Evolutionary conservation across 345 rosid species (phyloP), one percentile per base, ranked within the genome.

Genomic region (Linum lewisii): DNA sequence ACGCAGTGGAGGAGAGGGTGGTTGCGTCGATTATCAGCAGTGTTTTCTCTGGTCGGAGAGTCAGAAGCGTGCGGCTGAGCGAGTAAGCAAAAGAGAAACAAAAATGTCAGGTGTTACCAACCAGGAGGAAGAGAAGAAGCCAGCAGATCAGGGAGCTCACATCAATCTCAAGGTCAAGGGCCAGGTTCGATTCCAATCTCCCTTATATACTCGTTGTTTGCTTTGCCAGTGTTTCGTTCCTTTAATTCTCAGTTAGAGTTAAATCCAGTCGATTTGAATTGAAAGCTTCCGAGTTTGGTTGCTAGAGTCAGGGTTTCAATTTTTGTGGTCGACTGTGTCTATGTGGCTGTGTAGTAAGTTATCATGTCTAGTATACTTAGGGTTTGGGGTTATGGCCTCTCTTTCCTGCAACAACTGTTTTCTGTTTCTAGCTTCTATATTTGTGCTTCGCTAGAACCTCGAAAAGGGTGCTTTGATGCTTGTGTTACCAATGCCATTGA

Each of bases 111-210:
- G 47, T 7, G 47, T 42, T 1, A 42, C 47, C 18, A 42, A 42
- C 18, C 26, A 15, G 18, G 57, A 54, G 32, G 57, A 54, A 11
- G 57, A 54, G 10, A 54, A 54, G 57, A 54, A 54, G 57, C 57
- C 57, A 3, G 57, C 15, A 7, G 57, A 54, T 54, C 57, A 54
- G 18, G 24, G 26, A 21, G 57, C 15, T 54, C 57, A 54, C 57
- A 54, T 54, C 26, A 54, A 54, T 16, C 57, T 54, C 57, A 54
- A 54, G 16, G 93, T 85, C 59, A 85, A 85, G 76, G 86, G 93
- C 21, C 93, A 83, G 86, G 93, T 82, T 62, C 49, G 47, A 42
- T 42, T 42, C 47, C 47, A 3, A 11, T 42, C 34, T 29, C 34
- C 1, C n/a, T 5, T 51, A 4, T 63, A 15, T 10, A 47, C 25